Evolutionary conservation across 768 basidiomycete species (phyloP), one percentile per base, ranked within the genome.

Genomic region (Mycena indigotica): DNA sequence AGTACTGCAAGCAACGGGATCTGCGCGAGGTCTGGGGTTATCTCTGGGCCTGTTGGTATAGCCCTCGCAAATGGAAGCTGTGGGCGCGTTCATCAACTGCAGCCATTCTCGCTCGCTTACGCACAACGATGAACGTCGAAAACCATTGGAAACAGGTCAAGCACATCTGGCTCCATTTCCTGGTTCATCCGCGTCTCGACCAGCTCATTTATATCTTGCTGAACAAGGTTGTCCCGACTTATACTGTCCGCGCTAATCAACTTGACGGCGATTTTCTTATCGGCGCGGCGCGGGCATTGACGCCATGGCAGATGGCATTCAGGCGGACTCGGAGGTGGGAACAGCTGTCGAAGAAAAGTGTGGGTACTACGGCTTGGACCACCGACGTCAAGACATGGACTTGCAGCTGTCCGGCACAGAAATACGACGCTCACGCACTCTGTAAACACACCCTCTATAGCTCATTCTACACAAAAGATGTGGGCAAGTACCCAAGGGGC

Each of bases 21-120:
- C 63, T 70, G 4, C 24, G 52, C 2, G 65, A 70, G 32, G 65
- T 69, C 2, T 69, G 69, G 69, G 65, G 45, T 1, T 67, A 68
- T 23, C 52, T 69, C 56, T 69, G 68, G 68, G 55, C 40, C 16
- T 50, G 30, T 8, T 69, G 68, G 68, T 69, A 69, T 50, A 41
- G 50, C 35, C 65, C 64, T 3, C 39, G 29, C 25, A 49, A 45
- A 44, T 69, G 57, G 64, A 38, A 24, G 13, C 58, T 69, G n/a
- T 69, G 68, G 68, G 62, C 64, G 1, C 57, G 60, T 5, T 70
- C 69, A 15, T 30, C 64, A 5, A 19, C 21, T 2, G 40, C 61
- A 15, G 44, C 38, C 13, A 39, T 46, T 23, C 26, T 69, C 17
- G 54, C 56, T 6, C 56, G 64, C 30, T 57, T 65, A 24, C 53